Evolutionary conservation across 2,329 filamentous ascomycete species (phyloP).

Genomic region (Microdochium nivale): DNA sequence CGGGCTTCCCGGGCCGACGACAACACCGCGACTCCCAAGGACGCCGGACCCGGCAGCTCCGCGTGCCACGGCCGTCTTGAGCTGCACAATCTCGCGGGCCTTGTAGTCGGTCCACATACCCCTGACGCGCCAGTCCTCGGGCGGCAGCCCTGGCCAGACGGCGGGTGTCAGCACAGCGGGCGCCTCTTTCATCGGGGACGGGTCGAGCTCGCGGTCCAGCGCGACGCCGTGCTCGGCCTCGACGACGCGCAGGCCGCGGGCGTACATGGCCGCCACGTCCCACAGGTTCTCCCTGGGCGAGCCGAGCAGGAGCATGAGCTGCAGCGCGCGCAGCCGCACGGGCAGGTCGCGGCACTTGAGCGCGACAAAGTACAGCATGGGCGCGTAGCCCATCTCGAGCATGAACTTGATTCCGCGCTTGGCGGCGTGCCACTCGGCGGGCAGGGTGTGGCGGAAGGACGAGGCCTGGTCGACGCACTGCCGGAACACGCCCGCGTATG

Average conservation of each 20-base stretch:
- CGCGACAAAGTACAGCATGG: not conserved
- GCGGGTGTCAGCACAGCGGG: not conserved
- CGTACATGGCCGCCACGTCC: not conserved
- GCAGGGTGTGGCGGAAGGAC: not conserved
- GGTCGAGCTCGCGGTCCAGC: not conserved
- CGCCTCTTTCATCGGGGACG: not conserved
- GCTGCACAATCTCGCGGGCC: not conserved
- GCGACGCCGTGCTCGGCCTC: not conserved
- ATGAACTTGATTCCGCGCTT: not conserved
- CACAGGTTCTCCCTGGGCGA: not conserved
- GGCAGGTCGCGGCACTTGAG: not conserved
- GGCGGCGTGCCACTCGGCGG: not conserved
- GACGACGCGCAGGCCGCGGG: not conserved
- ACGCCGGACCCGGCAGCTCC: no score
- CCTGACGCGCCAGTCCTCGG: not conserved
- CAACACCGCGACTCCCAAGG: no score
- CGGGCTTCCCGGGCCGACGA: no score
- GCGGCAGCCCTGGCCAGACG: not conserved
- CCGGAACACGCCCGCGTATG: not conserved
- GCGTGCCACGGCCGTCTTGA: not conserved
- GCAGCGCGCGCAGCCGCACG: not conserved
- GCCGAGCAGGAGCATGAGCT: not conserved
- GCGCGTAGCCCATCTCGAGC: not conserved
- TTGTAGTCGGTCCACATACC: not conserved
- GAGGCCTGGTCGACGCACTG: not conserved